Percentiles rank a stretch among this genome's conserved stretches.
Conservation (phyloP, 2,329 filamentous ascomycete species). For the Ascochyta rabiei region DNA sequence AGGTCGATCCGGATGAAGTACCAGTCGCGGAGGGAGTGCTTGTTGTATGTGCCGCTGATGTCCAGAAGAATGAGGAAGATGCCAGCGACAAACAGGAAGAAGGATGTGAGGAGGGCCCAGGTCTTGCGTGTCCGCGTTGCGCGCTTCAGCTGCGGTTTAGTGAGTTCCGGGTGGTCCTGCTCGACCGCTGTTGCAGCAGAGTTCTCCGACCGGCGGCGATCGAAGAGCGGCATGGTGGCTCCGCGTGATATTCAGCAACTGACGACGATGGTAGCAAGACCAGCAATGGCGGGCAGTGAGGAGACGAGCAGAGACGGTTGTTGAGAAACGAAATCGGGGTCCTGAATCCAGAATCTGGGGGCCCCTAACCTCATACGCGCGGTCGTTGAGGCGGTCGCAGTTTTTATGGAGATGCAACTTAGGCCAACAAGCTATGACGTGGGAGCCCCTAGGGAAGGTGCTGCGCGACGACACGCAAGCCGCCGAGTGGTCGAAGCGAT, state of each 20-base stretch:
- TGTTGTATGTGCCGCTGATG: slow-evolving; percentile 73
- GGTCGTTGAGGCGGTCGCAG: slow-evolving; percentile 14
- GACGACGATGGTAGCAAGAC: not conserved
- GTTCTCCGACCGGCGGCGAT: slow-evolving; percentile 28
- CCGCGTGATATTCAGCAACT: slow-evolving; percentile 2
- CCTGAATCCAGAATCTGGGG: slow-evolving; percentile 8
- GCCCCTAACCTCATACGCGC: slow-evolving; percentile 17
- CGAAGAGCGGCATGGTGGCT: slow-evolving; percentile 31
- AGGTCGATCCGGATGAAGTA: slow-evolving; percentile 88
- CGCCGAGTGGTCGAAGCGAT: slow-evolving; percentile 11
- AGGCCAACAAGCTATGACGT: slow-evolving; percentile 14
- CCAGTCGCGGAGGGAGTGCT: slow-evolving; percentile 67
- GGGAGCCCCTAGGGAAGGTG: slow-evolving; percentile 12
- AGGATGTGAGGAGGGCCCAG: slow-evolving; percentile 68
- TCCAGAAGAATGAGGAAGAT: slow-evolving; percentile 82
- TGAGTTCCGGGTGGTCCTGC: slow-evolving; percentile 33
- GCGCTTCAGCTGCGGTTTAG: slow-evolving; percentile 46
- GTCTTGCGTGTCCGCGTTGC: slow-evolving; percentile 59
- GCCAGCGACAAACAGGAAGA: slow-evolving; percentile 75
- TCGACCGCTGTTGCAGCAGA: slow-evolving; percentile 24
- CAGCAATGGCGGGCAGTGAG: not conserved
- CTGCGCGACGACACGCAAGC: slow-evolving; percentile 19
- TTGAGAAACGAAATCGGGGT: slow-evolving; percentile 2
- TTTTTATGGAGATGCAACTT: slow-evolving; percentile 19
- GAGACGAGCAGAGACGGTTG: slow-evolving; percentile 6